Evolutionary conservation across 768 basidiomycete species (phyloP), one percentile per base, ranked within the genome.

Genomic region (Boletus eberwhitei): DNA sequence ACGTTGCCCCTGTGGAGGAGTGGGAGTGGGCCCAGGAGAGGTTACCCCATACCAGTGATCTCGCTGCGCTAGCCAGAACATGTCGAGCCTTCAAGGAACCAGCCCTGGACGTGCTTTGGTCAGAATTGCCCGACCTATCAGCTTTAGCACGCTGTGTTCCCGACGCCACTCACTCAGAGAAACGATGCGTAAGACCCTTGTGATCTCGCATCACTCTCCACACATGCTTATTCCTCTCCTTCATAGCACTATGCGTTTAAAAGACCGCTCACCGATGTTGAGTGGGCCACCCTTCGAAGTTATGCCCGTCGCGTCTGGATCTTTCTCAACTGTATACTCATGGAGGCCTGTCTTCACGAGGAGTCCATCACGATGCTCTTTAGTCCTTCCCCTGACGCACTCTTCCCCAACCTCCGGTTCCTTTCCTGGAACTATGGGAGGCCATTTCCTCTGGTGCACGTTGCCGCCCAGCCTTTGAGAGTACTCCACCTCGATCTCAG

Each of bases 51-150:
- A 48, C 16, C 24, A 8, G 19, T 26, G 34, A 41, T 34, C 35
- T 43, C 11, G 54, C 54, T 43, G 31, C 21, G 52, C 35, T 59
- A 16, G 49, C 53, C 9, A 44, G 42, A 21, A 54, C 52, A 14
- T 51, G 41, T 26, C 46, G 21, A 14, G 21, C 37, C 2, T 59
- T 52, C 50, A 60, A 60, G 19, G 58, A 60, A n/a, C 50, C 46
- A 12, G 50, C 57, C 8, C 19, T 60, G 42, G 53, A 55, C 6
- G 34, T 60, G 14, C 38, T 55, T 24, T 59, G 49, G 52, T 48
- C 52, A n/a, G 58, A 51, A 22, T 29, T 59, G 5, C 37, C 40
- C 21, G 29, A 43, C 29, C 5, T 32, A n/a, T 52, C 45, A 0
- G 6, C 26, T 16, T 16, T 51, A 2, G 49, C 34, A 16, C 31